Conservation (phyloP, 495 filamentous ascomycete species). For the Jackrogersella minutella region DNA sequence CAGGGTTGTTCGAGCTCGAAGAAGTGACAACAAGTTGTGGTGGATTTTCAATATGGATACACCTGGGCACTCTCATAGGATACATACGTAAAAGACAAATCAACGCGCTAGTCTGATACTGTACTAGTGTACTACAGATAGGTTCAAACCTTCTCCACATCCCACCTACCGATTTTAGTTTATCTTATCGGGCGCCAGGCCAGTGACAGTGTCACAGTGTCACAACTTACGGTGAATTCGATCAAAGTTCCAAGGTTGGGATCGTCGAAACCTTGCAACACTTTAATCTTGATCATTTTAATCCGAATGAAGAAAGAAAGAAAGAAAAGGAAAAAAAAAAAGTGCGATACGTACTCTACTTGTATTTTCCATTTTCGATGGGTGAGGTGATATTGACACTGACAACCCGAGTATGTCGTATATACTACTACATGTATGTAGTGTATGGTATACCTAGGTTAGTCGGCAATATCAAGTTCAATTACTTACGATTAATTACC, state of each 20-base stretch:
- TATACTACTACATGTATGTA: background rate
- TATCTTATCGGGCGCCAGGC: background rate
- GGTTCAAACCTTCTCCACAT: constrained; percentile 10
- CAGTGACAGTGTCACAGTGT: background rate
- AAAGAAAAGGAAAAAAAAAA: too few relatives aligned
- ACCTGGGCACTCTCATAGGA: too few relatives aligned
- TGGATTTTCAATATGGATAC: too few relatives aligned
- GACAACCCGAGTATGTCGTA: too few relatives aligned
- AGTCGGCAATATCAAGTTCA: background rate
- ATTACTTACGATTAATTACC: too few relatives aligned
- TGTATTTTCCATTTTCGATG: too few relatives aligned
- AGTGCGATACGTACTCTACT: too few relatives aligned
- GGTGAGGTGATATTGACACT: too few relatives aligned
- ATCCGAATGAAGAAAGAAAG: too few relatives aligned
- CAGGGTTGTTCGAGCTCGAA: background rate
- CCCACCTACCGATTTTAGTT: constrained; percentile 31
- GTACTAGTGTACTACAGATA: constrained; percentile 2
- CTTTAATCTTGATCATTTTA: constrained; percentile 4
- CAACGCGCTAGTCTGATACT: background rate
- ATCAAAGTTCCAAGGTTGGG: background rate
- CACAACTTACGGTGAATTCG: background rate
- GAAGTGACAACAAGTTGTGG: too few relatives aligned
- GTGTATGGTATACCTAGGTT: background rate
- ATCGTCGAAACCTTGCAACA: background rate
- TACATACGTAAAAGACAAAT: too few relatives aligned